A percentile compares a stretch with the other conserved stretches of the same genome.
Conservation (phyloP, 768 basidiomycete species). For the Tephrocybe sp. region DNA sequence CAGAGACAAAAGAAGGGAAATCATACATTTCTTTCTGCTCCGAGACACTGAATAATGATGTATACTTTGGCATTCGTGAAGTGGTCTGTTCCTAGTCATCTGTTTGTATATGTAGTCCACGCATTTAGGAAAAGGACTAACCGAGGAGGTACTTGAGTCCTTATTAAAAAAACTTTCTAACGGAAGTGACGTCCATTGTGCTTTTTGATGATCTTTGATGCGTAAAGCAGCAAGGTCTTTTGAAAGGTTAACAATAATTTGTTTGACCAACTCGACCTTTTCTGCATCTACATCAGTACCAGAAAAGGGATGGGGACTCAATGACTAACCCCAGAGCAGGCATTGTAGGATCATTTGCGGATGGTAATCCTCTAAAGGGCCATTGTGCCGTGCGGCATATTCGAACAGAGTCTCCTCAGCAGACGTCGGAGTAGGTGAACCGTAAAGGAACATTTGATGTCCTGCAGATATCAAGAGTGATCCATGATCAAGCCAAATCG, state of each 20-base stretch:
- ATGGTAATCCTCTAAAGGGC: constrained; percentile 88
- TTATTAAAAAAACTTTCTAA: constrained; percentile 54
- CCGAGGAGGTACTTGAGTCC: constrained; percentile 19
- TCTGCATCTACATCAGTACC: constrained; percentile 38
- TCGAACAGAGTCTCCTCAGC: constrained; percentile 64
- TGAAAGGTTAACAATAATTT: constrained; percentile 69
- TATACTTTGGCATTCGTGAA: constrained; percentile 39
- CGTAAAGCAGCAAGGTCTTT: constrained; percentile 31
- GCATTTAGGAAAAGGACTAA: constrained; percentile 9
- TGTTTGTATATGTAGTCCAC: not conserved
- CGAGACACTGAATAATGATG: constrained; percentile 49
- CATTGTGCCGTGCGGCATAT: constrained; percentile 78
- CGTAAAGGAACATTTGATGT: constrained; percentile 81
- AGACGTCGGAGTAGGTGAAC: constrained; percentile 35
- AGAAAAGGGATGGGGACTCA: not conserved
- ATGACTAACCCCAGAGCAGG: constrained; percentile 74
- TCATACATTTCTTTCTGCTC: constrained; percentile 45
- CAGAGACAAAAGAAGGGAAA: not conserved
- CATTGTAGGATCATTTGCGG: constrained; percentile 93
- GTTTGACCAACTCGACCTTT: constrained; percentile 83
- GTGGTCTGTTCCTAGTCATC: constrained; percentile 4
- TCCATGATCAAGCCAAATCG: constrained; percentile 87
- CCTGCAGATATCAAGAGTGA: constrained; percentile 80
- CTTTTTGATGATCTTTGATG: constrained; percentile 18
- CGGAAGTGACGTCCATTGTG: constrained; percentile 48